A percentile compares a stretch with the other conserved stretches of the same genome.
Conservation (phyloP, 345 rosid genomes). For the Gynandropsis gynandra region DNA sequence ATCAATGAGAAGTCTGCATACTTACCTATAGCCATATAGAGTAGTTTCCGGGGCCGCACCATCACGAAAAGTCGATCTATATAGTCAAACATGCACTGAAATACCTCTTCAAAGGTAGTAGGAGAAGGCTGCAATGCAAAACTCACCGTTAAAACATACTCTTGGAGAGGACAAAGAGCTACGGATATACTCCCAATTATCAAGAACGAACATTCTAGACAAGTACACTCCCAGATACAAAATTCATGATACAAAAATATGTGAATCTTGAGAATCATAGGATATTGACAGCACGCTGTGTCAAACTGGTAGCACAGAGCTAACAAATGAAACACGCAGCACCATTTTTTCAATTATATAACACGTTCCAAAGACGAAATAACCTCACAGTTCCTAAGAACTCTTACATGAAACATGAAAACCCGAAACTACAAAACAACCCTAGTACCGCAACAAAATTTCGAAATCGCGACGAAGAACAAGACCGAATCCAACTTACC, state of each 20-base stretch:
- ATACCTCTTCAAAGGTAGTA: conserved; percentile 71
- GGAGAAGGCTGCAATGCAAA: conserved; percentile 71
- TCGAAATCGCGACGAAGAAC: neutral
- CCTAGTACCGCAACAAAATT: neutral
- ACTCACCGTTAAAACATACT: neutral
- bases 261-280: neutral
- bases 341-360: neutral
- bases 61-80: conserved; percentile 92
- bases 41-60: conserved; percentile 86
- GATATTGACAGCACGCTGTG: neutral
- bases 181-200: neutral
- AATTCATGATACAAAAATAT: neutral
- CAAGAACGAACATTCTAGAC: neutral
- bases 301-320: neutral
- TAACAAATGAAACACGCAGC: neutral
- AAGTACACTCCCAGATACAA: neutral
- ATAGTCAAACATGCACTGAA: conserved; percentile 86
- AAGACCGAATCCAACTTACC: conserved; percentile 31
- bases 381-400: neutral
- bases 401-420: neutral
- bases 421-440: neutral
- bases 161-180: neutral
- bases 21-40: conserved; percentile 95
- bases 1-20: conserved; percentile 2
- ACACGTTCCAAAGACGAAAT: neutral